phyloP scores from a whole-genome alignment of 305 asterid genomes.

The Rubia peregrina region DNA sequence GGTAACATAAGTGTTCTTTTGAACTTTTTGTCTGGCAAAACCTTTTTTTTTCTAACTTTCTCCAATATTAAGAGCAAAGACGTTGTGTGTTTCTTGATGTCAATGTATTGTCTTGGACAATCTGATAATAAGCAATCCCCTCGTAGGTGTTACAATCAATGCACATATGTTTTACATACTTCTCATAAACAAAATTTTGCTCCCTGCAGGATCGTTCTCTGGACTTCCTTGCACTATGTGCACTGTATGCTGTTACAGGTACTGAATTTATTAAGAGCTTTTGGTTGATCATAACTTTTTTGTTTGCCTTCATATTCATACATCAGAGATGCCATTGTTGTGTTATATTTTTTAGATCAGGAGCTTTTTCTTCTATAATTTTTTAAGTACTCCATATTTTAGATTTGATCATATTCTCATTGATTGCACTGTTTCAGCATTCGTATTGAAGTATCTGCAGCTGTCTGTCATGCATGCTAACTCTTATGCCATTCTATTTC shows the following conservation, averaged over 20 bases:
- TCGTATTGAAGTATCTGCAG: background rate
- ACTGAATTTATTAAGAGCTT: slow-evolving; percentile 11
- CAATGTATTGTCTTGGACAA: background rate
- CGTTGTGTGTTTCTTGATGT: background rate
- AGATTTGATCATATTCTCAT: background rate
- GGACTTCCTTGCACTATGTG: slow-evolving; percentile 65
- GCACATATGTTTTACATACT: background rate
- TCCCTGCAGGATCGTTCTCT: slow-evolving; percentile 79
- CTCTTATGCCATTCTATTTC: slow-evolving; percentile 25
- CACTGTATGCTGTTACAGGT: slow-evolving; percentile 85
- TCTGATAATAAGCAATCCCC: slow-evolving; percentile 1
- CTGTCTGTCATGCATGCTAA: slow-evolving; percentile 20
- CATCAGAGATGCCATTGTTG: background rate
- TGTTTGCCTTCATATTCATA: background rate
- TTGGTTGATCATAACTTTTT: background rate
- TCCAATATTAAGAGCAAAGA: background rate
- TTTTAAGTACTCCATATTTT: background rate
- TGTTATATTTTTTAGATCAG: background rate
- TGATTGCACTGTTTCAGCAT: background rate
- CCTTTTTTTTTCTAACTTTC: background rate
- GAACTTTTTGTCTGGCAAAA: background rate
- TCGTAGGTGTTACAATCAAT: background rate
- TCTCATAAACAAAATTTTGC: slow-evolving; percentile 17
- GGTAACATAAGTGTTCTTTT: background rate
- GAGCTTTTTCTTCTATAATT: background rate